Evolutionary conservation across 2,329 filamentous ascomycete genomes (phyloP).

Genomic region (Phialophora tarda): DNA sequence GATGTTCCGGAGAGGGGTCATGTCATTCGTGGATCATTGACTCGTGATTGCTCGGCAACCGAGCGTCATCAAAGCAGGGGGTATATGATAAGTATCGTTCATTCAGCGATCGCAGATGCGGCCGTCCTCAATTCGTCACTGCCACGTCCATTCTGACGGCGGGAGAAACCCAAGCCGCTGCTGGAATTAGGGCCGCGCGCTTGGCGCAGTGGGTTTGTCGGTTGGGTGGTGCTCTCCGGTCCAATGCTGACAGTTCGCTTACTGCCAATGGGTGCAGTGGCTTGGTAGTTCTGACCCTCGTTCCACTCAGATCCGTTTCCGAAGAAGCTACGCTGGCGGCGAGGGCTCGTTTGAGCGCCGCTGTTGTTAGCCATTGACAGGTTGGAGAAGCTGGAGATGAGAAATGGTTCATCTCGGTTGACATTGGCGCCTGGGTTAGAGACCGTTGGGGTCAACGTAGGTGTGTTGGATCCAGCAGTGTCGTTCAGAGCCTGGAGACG

Average conservation of each 20-base stretch:
- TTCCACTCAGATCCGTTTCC: constrained; percentile 37
- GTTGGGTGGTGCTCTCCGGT: constrained; percentile 62
- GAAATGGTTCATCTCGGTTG: constrained; percentile 61
- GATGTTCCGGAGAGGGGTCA: constrained; percentile 34
- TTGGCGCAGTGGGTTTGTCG: constrained; percentile 64
- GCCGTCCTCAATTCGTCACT: constrained; percentile 68
- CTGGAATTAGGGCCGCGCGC: constrained; percentile 66
- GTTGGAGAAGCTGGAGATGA: constrained; percentile 68
- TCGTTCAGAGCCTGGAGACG: constrained; percentile 65
- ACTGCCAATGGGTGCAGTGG: constrained; percentile 66
- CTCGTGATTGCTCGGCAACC: constrained; percentile 37
- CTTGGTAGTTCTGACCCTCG: constrained; percentile 39
- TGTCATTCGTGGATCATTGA: constrained; percentile 41
- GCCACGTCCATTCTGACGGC: constrained; percentile 67
- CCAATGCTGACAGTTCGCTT: constrained; percentile 66
- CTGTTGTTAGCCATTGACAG: constrained; percentile 59
- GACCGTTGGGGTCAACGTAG: constrained; percentile 67
- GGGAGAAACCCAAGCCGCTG: constrained; percentile 61
- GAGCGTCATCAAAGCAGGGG: constrained; percentile 38
- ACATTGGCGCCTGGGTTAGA: constrained; percentile 54
- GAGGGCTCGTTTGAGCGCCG: constrained; percentile 51
- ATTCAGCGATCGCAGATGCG: constrained; percentile 67
- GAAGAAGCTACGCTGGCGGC: constrained; percentile 39
- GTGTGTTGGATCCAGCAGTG: constrained; percentile 66
- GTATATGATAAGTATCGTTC: constrained; percentile 45